Conservation (phyloP, 2,329 filamentous ascomycete genomes). For the Fusarium tanahbumbuense region DNA sequence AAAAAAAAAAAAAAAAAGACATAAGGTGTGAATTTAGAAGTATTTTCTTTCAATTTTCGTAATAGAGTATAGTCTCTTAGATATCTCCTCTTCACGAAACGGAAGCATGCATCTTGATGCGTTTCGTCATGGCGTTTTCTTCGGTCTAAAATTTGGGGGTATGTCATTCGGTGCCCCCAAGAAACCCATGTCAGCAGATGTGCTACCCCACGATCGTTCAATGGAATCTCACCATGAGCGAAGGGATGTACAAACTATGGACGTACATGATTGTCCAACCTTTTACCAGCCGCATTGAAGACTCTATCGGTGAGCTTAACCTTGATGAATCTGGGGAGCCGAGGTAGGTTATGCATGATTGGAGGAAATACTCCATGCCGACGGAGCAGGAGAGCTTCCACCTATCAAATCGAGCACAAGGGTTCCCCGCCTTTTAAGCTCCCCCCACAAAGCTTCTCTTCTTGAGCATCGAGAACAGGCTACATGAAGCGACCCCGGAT, state of each 20-base stretch:
- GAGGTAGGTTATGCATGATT: neutral
- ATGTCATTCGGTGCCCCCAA: neutral
- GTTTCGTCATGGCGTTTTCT: too few species aligned
- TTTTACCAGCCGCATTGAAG: neutral
- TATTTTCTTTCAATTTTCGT: too few species aligned
- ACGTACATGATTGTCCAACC: neutral
- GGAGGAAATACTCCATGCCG: fast-evolving
- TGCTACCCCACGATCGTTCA: neutral
- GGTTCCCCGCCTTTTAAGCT: constrained; percentile 10
- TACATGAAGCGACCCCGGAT: constrained; percentile 1
- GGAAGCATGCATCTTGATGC: too few species aligned
- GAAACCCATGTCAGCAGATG: neutral
- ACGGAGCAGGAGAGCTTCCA: neutral
- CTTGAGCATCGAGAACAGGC: neutral
- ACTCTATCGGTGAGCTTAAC: constrained; percentile 5
- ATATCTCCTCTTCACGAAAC: too few species aligned
- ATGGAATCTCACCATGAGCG: neutral
- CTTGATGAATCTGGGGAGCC: neutral
- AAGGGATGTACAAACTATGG: too few species aligned
- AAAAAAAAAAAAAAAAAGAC: too few species aligned
- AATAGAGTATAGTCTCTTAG: too few species aligned
- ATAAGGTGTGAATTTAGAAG: too few species aligned
- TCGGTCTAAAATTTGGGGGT: too few species aligned
- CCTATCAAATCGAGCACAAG: neutral
- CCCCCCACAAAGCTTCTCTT: constrained; percentile 6